phyloP scores from a whole-genome alignment of 1,284 basidiomycete genomes.

The Melampsora abietis-canadensis region DNA sequence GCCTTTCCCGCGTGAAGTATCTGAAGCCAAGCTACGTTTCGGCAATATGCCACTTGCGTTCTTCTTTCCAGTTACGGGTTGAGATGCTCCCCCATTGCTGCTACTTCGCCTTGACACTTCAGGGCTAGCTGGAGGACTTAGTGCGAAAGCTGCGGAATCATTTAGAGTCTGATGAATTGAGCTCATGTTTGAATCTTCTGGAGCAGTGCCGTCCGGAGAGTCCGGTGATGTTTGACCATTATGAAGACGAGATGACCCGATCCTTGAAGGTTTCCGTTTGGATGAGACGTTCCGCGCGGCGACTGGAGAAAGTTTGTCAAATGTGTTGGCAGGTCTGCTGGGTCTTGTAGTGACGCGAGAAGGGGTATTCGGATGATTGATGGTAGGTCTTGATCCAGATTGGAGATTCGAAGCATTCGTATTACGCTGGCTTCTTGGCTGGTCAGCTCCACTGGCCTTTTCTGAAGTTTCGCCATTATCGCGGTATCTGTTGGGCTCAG shows the following conservation, averaged over 20 bases:
- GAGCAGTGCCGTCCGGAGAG: not conserved
- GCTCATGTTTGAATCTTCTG: conserved; percentile 7
- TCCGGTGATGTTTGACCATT: not conserved
- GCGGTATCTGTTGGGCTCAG: not conserved
- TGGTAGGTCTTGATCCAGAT: not conserved
- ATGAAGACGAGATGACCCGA: not conserved
- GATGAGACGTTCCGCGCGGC: not conserved
- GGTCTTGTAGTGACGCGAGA: not conserved
- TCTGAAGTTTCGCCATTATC: not conserved
- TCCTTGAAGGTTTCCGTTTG: not conserved
- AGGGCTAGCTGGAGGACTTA: conserved; percentile 35
- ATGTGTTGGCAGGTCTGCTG: not conserved
- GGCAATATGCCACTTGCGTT: not conserved
- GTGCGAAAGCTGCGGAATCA: conserved; percentile 34
- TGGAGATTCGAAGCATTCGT: not conserved
- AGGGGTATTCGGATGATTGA: conserved; percentile 2
- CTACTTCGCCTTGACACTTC: conserved; percentile 15
- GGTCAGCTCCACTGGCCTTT: not conserved
- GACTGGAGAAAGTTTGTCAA: not conserved
- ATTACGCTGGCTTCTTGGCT: not conserved
- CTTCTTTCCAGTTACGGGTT: not conserved
- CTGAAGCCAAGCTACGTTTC: conserved; percentile 16
- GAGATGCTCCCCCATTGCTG: not conserved
- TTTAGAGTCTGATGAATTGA: conserved; percentile 18
- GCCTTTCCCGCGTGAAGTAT: conserved; percentile 19